Base-by-base conservation (phyloP, 805 yeast genomes). In the Metschnikowia lachancei region DNA sequence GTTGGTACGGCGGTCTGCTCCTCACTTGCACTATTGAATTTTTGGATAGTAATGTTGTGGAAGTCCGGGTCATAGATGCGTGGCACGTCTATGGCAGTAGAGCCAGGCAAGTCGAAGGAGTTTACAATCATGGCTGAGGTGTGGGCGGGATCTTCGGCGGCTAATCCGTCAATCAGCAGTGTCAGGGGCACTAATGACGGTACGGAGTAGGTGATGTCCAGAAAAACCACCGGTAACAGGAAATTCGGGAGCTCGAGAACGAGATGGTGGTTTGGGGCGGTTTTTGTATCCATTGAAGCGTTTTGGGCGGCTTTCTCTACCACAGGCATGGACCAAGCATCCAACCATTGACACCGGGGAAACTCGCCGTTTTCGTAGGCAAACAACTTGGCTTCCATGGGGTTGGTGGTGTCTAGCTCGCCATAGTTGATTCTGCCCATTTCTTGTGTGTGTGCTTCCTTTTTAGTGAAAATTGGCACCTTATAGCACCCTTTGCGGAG, bases 401-500 rank as follows among this genome's bases (percentile, higher is more conserved):
- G 57, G 3, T 61, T 64, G 24, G 61, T 46, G 9, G 59, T 59
- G 4, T 52, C 36, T 3, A 57, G 42, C 14, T 56, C 56, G 18
- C 59, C 59, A 41, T 61, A 60, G 17, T 57, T 56, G 4, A 60
- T 52, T n/a, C 28, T 4, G n/a, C 20, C 12, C 13, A 36, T n/a
- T 29, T 4, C 31, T 43, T 19, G n/a, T 12, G 35, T 16, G 28
- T 4, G 32, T 43, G 2, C 55, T 11, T 12, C 17, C 6, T 16
- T 13, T 2, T 24, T 30, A 3, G 48, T 30, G 36, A 5, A 24
- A 5, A 42, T 28, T 10, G 42, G 39, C n/a, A 77, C 62, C 58
- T 74, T 71, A 59, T 87, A 95, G 26, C 82, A 69, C 0, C 97
- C 97, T 51, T 79, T 80, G 45, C 84, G 75, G 55, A 92, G 64